Evolutionary conservation across 2,329 filamentous ascomycete genomes (phyloP).

Genomic region (Diaporthe citrichinensis): DNA sequence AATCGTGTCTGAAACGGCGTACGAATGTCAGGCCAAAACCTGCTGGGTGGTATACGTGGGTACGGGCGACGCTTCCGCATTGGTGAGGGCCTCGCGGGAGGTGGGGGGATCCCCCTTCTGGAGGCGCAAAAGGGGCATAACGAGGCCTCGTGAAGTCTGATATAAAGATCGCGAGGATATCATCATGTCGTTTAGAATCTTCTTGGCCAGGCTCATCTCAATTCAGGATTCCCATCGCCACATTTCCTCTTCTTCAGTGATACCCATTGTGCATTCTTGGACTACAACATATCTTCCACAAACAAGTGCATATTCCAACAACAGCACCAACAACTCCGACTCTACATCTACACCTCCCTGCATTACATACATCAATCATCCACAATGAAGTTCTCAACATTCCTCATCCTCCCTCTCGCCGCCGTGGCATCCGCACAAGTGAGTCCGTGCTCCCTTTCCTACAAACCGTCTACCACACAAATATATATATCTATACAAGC

Average conservation of each 20-base stretch:
- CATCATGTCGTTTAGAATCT: background rate
- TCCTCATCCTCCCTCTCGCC: conserved; percentile 17
- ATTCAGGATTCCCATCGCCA: background rate
- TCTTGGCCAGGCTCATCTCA: background rate
- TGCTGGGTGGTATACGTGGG: background rate
- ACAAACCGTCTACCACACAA: background rate
- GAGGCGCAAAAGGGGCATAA: background rate
- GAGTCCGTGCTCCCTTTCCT: conserved; percentile 12
- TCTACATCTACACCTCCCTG: background rate
- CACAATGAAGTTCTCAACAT: conserved; percentile 26
- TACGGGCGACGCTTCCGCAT: conserved; percentile 7
- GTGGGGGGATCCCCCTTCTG: background rate
- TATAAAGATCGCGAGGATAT: conserved; percentile 24
- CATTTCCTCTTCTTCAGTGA: conserved; percentile 3
- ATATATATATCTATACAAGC: too few relatives aligned
- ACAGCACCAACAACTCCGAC: background rate
- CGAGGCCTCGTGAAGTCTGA: background rate
- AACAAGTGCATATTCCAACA: background rate
- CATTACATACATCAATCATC: background rate
- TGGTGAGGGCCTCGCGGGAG: conserved; percentile 16
- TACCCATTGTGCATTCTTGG: background rate
- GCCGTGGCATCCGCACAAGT: conserved; percentile 15
- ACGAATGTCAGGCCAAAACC: conserved; percentile 9
- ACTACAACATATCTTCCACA: background rate
- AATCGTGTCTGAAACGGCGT: conserved; percentile 8